Conservation (phyloP, 1,284 basidiomycete genomes). For the Apiotrichum veenhuisii region DNA sequence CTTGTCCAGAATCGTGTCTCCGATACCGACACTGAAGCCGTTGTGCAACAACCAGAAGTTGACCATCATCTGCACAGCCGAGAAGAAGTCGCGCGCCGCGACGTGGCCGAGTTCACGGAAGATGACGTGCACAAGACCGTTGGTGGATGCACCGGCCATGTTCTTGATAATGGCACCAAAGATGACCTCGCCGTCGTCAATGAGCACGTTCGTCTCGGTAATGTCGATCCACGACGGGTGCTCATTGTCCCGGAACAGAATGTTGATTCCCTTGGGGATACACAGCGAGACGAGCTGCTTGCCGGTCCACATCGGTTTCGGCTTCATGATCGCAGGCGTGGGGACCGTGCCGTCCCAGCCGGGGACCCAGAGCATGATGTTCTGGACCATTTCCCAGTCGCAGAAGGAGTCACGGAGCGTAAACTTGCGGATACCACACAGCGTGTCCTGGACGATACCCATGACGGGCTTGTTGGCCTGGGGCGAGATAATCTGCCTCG, state of each 20-base stretch:
- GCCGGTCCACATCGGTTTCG: slow-evolving; percentile 95
- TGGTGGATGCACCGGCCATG: slow-evolving; percentile 90
- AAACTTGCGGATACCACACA: slow-evolving; percentile 96
- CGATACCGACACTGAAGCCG: slow-evolving; percentile 98
- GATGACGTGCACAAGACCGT: slow-evolving; percentile 93
- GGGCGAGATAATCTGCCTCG: slow-evolving; percentile 85
- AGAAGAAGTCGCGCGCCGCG: slow-evolving; percentile 86
- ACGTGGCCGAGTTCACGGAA: slow-evolving; percentile 98
- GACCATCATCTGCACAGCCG: slow-evolving; percentile 89
- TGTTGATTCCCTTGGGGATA: slow-evolving; percentile 95
- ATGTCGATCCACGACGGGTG: slow-evolving; percentile 74
- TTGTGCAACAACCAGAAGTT: slow-evolving; percentile 99
- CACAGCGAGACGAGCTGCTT: slow-evolving; percentile 94
- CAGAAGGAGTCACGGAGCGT: slow-evolving; percentile 90
- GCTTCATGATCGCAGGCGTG: slow-evolving; percentile 90
- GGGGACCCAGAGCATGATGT: slow-evolving; percentile 95
- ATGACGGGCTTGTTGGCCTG: slow-evolving; percentile 99
- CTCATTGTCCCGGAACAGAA: slow-evolving; percentile 66
- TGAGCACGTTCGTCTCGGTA: slow-evolving; percentile 89
- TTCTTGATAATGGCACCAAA: slow-evolving; percentile 97
- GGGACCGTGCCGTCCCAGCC: slow-evolving; percentile 95
- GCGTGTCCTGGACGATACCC: slow-evolving; percentile 99
- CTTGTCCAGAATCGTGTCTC: slow-evolving; percentile 93
- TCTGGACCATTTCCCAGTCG: slow-evolving; percentile 92
- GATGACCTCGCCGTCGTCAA: slow-evolving; percentile 95